phyloP scores from a whole-genome alignment of 106 monocot species.

The Acanthochlamys bracteata region DNA sequence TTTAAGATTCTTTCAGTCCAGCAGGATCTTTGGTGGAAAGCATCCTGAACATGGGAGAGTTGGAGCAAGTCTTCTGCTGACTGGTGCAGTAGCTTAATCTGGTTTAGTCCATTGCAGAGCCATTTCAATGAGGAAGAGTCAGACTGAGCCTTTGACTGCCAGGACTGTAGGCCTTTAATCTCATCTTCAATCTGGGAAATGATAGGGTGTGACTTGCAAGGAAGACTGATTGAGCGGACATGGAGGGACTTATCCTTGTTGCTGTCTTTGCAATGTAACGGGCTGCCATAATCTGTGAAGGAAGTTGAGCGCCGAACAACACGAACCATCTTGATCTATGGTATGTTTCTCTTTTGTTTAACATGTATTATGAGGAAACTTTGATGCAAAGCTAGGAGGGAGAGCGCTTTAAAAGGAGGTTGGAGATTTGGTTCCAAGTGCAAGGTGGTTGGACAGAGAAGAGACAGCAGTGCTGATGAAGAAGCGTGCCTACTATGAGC shows the following conservation, averaged over 20 bases:
- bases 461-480: too few species aligned
- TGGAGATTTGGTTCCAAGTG: too few species aligned
- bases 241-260: constrained; percentile 19
- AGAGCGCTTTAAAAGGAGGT: too few species aligned
- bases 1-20: constrained; percentile 42
- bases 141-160: background rate
- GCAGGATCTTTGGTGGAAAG: constrained; percentile 19
- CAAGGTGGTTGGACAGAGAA: too few species aligned
- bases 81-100: constrained; percentile 27
- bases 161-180: background rate
- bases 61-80: constrained; percentile 45
- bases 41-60: constrained; percentile 39
- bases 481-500: too few species aligned
- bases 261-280: too few species aligned
- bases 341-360: too few species aligned
- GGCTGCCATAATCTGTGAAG: too few species aligned
- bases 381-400: too few species aligned
- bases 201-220: constrained; percentile 3
- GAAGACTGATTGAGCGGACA: constrained; percentile 3
- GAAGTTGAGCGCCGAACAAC: too few species aligned
- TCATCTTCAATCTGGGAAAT: background rate
- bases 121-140: background rate
- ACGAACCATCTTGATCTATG: too few species aligned
- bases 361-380: too few species aligned
- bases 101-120: background rate